Evolutionary conservation across 805 yeast species (phyloP), one percentile per base, ranked within the genome.

Genomic region (Candida silvatica): DNA sequence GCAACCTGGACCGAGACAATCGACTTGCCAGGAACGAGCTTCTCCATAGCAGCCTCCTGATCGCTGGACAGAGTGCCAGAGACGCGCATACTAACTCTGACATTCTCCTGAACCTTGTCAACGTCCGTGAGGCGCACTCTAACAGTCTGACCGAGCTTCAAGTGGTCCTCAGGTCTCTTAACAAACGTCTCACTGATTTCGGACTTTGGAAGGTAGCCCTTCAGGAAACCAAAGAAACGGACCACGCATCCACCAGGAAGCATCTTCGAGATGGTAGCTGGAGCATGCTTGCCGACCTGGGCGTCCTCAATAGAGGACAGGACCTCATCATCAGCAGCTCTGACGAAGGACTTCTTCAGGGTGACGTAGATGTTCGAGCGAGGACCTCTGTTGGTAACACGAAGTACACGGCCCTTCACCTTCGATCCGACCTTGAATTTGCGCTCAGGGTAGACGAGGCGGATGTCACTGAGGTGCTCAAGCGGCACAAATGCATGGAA

Each of bases 101-200:
- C 62, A 49, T 79, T 71, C 14, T 65, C 52, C 19, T 64, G 62
- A 22, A 67, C 74, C 8, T 63, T 53, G 45, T 81, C 77, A 28
- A 80, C 73, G 26, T 66, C 60, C 28, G 79, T 47, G 14, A 92
- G 62, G 47, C 79, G 74, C 6, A 84, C 94, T 6, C 62, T 58
- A 26, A 92, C 79, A 1, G 95, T 79, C 59, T 92, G 97, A 4
- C 95, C 95, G 12, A 82, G 51, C 44, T 76, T 77, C 46, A 90
- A 69, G 56, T 80, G 81, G 45, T 87, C 90, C 44, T 71, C 74
- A 15, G 95, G 87, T 37, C 75, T 73, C 34, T 66, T 69, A 27
- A 88, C 92, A 54, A 72, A 84, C 1, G 95, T 77, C 59, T 92
- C 97, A 36, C 94, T 80, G 48, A 92, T 83, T 62, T 92, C 97